Base-by-base conservation (phyloP, 2,329 filamentous ascomycete genomes). In the Clonostachys rosea region DNA sequence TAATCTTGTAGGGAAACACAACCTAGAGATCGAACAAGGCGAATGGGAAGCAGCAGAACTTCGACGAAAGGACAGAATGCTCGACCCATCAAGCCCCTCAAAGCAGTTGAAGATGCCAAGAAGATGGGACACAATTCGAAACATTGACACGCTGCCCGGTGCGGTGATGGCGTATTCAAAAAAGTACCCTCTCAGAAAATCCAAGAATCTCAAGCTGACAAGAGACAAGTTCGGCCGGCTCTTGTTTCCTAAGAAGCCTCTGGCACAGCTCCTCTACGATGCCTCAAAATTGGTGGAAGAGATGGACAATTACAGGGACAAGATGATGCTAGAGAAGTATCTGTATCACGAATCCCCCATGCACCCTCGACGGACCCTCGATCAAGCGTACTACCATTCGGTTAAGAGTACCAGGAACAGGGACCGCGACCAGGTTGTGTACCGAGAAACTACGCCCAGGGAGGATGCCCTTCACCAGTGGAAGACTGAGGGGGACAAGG, bases 301-400 rank as follows among this genome's bases (percentile, higher is more conserved):
- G 0, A 70, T 73, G 52, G 48, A 58, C 0, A 62, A 59, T 4
- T 63, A 64, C 24, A 53, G 57, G 1, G 68, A 72, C 43, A 60
- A 64, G 46, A 53, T 51, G 36, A 46, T 71, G 6, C 54, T 70
- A 3, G 48, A 60, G 11, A 51, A 10, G n/a, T 35, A 66, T 33
- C 54, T 73, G 1, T 54, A 62, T 13, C 14, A 46, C 1, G 50
- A 68, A 2, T 59, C 67, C 0, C 70, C 64, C 6, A 54, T 68
- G 1, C 73, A 77, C 48, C 65, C 70, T 0, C 62, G 74, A 1
- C 56, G 74, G 1, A 76, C 73, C 0, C 57, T 76, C 1, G 73
- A 76, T 42, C 73, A 76, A 49, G 67, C 65, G 0, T 74, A 72
- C 48, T 68, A 68, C 40, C 66, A 65, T 60, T 68, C 64, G 3